Conservation (phyloP, 371 early-diverging fungal species). For the Polyrhizophydium stewartii region DNA sequence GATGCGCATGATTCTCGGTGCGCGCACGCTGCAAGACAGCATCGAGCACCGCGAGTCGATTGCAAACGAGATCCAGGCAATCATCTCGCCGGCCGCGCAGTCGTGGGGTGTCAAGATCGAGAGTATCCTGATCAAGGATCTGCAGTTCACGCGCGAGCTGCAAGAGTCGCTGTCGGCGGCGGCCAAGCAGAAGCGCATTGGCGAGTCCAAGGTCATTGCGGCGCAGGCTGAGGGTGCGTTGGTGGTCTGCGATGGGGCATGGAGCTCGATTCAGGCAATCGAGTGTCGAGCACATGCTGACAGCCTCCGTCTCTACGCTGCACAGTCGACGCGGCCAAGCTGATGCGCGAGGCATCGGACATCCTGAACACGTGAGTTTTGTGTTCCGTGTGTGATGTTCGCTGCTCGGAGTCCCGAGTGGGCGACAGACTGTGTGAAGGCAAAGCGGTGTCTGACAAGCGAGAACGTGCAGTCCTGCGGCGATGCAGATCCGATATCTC, state of each 20-base stretch:
- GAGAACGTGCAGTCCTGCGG: slow-evolving; percentile 63
- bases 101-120: slow-evolving; percentile 38
- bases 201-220: slow-evolving; percentile 85
- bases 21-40: slow-evolving; percentile 58
- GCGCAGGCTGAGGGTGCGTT: slow-evolving; percentile 68
- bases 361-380: slow-evolving; percentile 47
- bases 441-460: no score
- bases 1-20: slow-evolving; percentile 39
- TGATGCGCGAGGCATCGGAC: slow-evolving; percentile 84
- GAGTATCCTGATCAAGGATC: slow-evolving; percentile 74
- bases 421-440: no score
- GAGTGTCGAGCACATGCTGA: no score
- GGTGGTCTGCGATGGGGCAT: no score
- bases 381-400: no score
- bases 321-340: slow-evolving; percentile 77
- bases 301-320: not conserved
- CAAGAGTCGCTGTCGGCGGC: slow-evolving; percentile 83
- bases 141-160: slow-evolving; percentile 68
- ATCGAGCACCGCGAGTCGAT: slow-evolving; percentile 86
- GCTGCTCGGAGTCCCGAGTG: no score
- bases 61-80: slow-evolving; percentile 72
- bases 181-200: slow-evolving; percentile 85
- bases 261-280: no score
- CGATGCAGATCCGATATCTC: slow-evolving; percentile 62
- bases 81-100: slow-evolving; percentile 71